Evolutionary conservation across 192 early-diverging fungal species (phyloP).

Genomic region (Podila verticillata): DNA sequence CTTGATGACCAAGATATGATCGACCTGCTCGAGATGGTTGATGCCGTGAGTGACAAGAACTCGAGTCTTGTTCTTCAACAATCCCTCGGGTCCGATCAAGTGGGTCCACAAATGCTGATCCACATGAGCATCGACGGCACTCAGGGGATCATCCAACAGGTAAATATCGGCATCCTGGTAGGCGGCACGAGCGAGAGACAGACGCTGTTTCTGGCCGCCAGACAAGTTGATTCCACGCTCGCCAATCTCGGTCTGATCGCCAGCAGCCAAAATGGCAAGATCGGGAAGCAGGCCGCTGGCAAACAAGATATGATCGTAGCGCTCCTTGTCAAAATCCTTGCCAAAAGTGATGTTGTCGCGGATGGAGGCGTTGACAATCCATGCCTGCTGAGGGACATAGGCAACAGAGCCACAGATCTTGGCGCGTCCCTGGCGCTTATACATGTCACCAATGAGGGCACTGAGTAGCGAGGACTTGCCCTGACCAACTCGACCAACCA

Average conservation of each 20-base stretch:
- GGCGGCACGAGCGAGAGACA: conserved; percentile 76
- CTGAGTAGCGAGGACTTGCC: conserved; percentile 62
- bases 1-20: conserved; percentile 75
- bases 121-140: conserved; percentile 73
- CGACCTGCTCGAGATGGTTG: conserved; percentile 72
- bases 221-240: conserved; percentile 91
- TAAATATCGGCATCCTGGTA: conserved; percentile 83
- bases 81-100: conserved; percentile 84
- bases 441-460: conserved; percentile 88
- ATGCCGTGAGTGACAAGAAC: conserved; percentile 87
- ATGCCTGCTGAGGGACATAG: conserved; percentile 74
- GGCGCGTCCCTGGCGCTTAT: conserved; percentile 67
- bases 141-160: conserved; percentile 63
- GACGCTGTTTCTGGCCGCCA: conserved; percentile 91
- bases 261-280: conserved; percentile 82
- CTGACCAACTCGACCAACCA: conserved; percentile 49
- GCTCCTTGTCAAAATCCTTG: conserved; percentile 70
- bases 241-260: conserved; percentile 93
- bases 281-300: conserved; percentile 88
- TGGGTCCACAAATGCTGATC: conserved; percentile 87
- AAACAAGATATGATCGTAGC: conserved; percentile 76
- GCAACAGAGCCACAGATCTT: conserved; percentile 71
- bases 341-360: conserved; percentile 95
- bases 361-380: conserved; percentile 95
- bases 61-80: conserved; percentile 81